Percentiles rank a stretch among this genome's conserved stretches.
Conservation (phyloP, 805 yeast species). For the Candida railenensis region DNA sequence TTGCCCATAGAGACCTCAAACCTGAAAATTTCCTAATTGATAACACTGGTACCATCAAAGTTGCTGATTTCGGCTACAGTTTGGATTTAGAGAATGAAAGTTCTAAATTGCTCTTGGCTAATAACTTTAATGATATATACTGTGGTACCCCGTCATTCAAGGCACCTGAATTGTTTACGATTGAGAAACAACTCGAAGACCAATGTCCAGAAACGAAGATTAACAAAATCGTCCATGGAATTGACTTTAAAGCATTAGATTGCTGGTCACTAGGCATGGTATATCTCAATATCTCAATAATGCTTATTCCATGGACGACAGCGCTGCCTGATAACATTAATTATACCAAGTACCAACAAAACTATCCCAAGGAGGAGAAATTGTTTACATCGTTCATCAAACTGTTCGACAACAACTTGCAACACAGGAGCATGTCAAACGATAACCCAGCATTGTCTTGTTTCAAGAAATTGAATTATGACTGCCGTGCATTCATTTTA, state of each 20-base stretch:
- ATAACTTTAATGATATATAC: constrained; percentile 19
- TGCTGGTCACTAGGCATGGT: constrained; percentile 53
- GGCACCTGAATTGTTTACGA: constrained; percentile 48
- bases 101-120: constrained; percentile 14
- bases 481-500: constrained; percentile 30
- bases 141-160: constrained; percentile 55
- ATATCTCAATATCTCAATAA: constrained; percentile 43
- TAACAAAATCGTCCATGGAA: constrained; percentile 1
- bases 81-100: constrained; percentile 26
- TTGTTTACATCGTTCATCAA: constrained; percentile 21
- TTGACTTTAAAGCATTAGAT: constrained; percentile 40
- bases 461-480: constrained; percentile 38
- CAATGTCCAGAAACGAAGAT: constrained; percentile 6
- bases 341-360: constrained; percentile 19
- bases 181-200: constrained; percentile 17
- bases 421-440: neutral
- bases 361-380: constrained; percentile 26
- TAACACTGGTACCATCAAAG: constrained; percentile 41
- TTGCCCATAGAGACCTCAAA: constrained; percentile 53
- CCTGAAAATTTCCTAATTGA: constrained; percentile 55
- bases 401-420: constrained; percentile 5
- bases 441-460: constrained; percentile 33
- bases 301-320: constrained; percentile 49
- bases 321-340: constrained; percentile 30
- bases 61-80: constrained; percentile 54